Evolutionary conservation across 1,284 basidiomycete genomes (phyloP).

Genomic region (Ceratobasidium sp.): DNA sequence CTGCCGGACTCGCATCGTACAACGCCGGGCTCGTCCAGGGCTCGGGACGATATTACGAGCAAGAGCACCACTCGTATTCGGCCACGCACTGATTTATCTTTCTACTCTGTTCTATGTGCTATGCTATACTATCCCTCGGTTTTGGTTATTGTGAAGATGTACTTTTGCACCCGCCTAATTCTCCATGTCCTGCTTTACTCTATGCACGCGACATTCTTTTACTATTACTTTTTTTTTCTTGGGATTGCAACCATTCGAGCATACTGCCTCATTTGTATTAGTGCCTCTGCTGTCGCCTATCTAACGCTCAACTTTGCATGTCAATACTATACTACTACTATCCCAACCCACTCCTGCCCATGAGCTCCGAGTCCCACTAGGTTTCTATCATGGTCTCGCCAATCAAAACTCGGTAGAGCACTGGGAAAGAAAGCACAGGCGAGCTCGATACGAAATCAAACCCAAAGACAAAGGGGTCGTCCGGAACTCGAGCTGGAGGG

Average conservation of each 20-base stretch:
- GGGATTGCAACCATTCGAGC: background rate
- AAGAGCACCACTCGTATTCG: conserved; percentile 11
- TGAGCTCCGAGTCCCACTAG: too few relatives aligned
- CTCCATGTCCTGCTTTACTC: background rate
- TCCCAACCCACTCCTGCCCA: too few relatives aligned
- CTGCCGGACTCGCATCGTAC: background rate
- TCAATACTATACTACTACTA: conserved; percentile 17
- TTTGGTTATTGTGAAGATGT: background rate
- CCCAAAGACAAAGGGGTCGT: too few relatives aligned
- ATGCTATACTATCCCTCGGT: background rate
- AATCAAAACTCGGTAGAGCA: too few relatives aligned
- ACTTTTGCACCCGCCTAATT: background rate
- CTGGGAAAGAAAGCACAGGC: too few relatives aligned
- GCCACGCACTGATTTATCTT: background rate
- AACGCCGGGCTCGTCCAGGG: background rate
- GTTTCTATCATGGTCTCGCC: too few relatives aligned
- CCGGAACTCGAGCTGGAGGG: too few relatives aligned
- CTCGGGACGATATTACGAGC: conserved; percentile 12
- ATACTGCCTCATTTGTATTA: background rate
- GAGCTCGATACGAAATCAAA: too few relatives aligned
- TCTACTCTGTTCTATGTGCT: background rate
- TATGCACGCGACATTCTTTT: conserved; percentile 8
- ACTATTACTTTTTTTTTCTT: background rate
- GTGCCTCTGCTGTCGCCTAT: conserved; percentile 10
- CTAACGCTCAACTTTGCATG: conserved; percentile 9